Percentiles rank a stretch among this genome's conserved stretches.
phyloP scores from a whole-genome alignment of 1,139 yeast genomes.

The Maudiozyma humilis region DNA sequence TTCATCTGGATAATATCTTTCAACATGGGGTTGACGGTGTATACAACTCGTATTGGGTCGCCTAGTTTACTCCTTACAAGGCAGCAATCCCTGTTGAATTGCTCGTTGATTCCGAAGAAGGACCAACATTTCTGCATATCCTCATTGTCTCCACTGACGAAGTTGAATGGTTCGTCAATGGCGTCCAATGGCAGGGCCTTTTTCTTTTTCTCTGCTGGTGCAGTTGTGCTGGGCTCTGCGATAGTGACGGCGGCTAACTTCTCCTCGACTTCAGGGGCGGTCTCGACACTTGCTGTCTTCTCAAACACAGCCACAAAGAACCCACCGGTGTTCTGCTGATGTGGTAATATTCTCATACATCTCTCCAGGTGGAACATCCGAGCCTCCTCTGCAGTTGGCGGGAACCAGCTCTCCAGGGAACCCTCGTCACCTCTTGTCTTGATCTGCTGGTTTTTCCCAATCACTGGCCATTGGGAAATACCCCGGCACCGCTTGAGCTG shows the following conservation, averaged over 20 bases:
- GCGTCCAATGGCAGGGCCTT: slow-evolving; percentile 83
- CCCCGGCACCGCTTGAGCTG: slow-evolving; percentile 73
- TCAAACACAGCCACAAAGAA: slow-evolving; percentile 91
- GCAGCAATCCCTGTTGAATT: slow-evolving; percentile 57
- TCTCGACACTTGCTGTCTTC: slow-evolving; percentile 35
- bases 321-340: slow-evolving; percentile 96
- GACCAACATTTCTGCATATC: slow-evolving; percentile 72
- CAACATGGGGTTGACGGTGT: slow-evolving; percentile 71
- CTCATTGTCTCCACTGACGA: slow-evolving; percentile 58
- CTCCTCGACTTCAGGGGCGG: not conserved
- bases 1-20: slow-evolving; percentile 58
- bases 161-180: slow-evolving; percentile 86
- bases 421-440: slow-evolving; percentile 41
- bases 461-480: slow-evolving; percentile 73
- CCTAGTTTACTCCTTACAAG: slow-evolving; percentile 93
- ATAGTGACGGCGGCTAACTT: not conserved
- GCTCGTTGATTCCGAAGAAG: slow-evolving; percentile 64
- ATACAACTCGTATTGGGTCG: slow-evolving; percentile 84
- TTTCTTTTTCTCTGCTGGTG: slow-evolving; percentile 43
- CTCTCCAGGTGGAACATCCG: slow-evolving; percentile 54
- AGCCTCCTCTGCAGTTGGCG: slow-evolving; percentile 75
- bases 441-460: slow-evolving; percentile 64
- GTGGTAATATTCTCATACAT: slow-evolving; percentile 93
- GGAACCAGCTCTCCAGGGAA: slow-evolving; percentile 56
- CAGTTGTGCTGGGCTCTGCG: too few relatives aligned